These are phyloP conservation scores for Chrysophaeum taylorii DNA, from an alignment of 352 stramenopile genomes.

Conservation along the genomic window DNA sequence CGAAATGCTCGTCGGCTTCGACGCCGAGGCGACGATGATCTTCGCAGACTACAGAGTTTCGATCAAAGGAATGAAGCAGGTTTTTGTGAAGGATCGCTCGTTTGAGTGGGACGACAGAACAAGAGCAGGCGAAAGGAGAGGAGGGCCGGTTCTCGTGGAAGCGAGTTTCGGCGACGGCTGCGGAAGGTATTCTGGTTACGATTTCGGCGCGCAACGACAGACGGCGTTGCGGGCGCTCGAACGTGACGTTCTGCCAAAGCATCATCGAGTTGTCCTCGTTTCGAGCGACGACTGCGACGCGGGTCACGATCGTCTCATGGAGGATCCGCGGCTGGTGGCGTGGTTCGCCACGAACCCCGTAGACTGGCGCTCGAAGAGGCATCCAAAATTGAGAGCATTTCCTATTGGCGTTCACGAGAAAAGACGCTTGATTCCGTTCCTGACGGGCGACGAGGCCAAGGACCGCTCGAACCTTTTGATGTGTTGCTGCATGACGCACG, in stretches of 20 bases:
- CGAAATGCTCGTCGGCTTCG: background rate
- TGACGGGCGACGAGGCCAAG: background rate
- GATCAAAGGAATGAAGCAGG: too few relatives aligned
- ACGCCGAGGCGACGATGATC: background rate
- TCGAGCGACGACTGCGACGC: background rate
- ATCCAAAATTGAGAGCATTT: background rate
- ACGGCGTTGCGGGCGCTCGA: too few relatives aligned
- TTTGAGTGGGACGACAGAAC: too few relatives aligned
- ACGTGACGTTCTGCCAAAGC: too few relatives aligned
- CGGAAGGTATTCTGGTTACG: background rate
- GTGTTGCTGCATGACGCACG: background rate
- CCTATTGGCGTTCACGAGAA: background rate
- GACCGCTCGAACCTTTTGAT: background rate
- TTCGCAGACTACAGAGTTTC: too few relatives aligned
- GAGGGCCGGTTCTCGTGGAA: too few relatives aligned
- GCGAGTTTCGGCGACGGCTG: constrained; percentile 5
- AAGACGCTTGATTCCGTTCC: background rate
- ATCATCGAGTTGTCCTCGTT: background rate
- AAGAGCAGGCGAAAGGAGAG: too few relatives aligned
- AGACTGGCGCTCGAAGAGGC: background rate
- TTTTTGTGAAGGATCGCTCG: too few relatives aligned
- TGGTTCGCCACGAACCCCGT: background rate
- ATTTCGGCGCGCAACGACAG: background rate
- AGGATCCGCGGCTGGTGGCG: background rate
- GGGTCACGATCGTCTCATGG: background rate